phyloP scores from a whole-genome alignment of 768 basidiomycete species.

The Paxillus rubicundulus region DNA sequence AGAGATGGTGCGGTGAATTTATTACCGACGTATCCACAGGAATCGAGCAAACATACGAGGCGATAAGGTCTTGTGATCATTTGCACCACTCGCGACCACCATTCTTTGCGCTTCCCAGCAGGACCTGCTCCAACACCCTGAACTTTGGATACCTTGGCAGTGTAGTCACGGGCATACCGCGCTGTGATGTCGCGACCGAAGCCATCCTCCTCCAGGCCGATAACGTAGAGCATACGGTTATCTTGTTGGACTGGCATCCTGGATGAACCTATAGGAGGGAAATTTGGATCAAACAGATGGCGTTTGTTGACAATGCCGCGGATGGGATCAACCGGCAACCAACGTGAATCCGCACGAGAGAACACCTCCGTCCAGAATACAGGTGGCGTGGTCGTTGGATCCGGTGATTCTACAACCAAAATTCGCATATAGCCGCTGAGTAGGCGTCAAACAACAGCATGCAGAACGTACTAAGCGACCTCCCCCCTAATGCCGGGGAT shows the following conservation, averaged over 20 bases:
- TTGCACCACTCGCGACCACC: conserved; percentile 78
- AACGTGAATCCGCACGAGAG: conserved; percentile 84
- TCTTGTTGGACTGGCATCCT: conserved; percentile 38
- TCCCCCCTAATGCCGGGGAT: conserved; percentile 16
- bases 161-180: conserved; percentile 80
- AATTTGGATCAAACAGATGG: conserved; percentile 73
- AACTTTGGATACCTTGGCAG: conserved; percentile 75
- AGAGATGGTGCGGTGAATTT: conserved; percentile 6
- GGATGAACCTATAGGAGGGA: conserved; percentile 20
- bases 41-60: conserved; percentile 52
- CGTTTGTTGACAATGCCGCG: conserved; percentile 78
- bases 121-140: conserved; percentile 55
- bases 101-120: conserved; percentile 63
- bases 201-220: conserved; percentile 94
- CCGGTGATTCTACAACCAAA: conserved; percentile 25
- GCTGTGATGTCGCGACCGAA: conserved; percentile 89
- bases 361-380: conserved; percentile 98
- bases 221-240: conserved; percentile 89
- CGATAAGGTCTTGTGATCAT: conserved; percentile 73
- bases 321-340: conserved; percentile 92
- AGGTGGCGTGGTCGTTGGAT: conserved; percentile 69
- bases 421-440: conserved; percentile 23
- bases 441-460: conserved; percentile 10
- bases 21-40: conserved; percentile 20
- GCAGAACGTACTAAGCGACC: conserved; percentile 17